A percentile compares a stretch with the other conserved stretches of the same genome.
Conservation (phyloP, 2,329 filamentous ascomycete species). For the Aspergillus texensis region DNA sequence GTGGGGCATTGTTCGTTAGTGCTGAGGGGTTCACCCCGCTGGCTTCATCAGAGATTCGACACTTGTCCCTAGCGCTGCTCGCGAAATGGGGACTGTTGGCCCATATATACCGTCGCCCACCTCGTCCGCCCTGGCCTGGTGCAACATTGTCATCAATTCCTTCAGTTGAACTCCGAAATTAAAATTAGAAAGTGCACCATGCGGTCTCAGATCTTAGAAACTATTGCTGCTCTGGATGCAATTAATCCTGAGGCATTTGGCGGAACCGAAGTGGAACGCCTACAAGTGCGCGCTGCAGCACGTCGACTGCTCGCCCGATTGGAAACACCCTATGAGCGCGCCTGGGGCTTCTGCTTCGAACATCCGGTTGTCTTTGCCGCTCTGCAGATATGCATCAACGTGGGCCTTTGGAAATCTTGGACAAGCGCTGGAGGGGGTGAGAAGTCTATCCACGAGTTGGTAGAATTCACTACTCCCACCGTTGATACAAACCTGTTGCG, state of each 20-base stretch:
- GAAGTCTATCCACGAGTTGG: conserved; percentile 32
- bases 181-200: conserved; percentile 8
- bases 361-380: conserved; percentile 33
- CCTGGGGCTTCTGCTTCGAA: conserved; percentile 36
- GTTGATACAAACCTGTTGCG: conserved; percentile 35
- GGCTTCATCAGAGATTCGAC: neutral
- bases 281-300: conserved; percentile 30
- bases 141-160: neutral
- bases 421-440: conserved; percentile 28
- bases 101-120: neutral
- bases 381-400: conserved; percentile 33
- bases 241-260: conserved; percentile 19
- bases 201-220: conserved; percentile 18
- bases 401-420: conserved; percentile 37
- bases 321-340: conserved; percentile 37
- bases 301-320: conserved; percentile 32
- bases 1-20: neutral
- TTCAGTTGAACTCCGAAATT: neutral
- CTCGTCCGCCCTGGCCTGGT: neutral
- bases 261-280: conserved; percentile 27
- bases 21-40: neutral
- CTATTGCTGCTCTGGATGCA: conserved; percentile 23
- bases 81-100: neutral
- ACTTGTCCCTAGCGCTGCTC: neutral
- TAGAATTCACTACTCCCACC: conserved; percentile 25